Evolutionary conservation across 805 yeast genomes (phyloP), one percentile per base, ranked within the genome.

Genomic region (Metschnikowia rubicola): DNA sequence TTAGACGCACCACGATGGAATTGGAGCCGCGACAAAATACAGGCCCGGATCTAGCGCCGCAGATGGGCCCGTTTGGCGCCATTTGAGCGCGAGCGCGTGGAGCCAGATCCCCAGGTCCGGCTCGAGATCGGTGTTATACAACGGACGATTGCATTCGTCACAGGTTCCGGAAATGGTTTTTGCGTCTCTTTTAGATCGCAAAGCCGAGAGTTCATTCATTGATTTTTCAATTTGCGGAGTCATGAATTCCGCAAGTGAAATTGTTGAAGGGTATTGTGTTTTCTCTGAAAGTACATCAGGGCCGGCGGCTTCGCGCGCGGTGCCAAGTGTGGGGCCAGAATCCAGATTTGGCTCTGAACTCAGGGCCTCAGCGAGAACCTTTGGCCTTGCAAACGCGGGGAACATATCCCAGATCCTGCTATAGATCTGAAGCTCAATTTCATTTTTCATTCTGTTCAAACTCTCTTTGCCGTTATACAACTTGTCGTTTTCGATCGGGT

Each of bases 81-180:
- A 46, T 9, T 34, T 41, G 50, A 79, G 76, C 32, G 62, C 61
- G 35, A 55, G 63, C 2, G 84, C 78, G 63, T 80, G 84, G 44
- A 80, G 62, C 68, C 73, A 79, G 30, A 80, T 65, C 10, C 62
- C 60, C 52, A 61, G 55, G 15, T 63, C 64, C 4, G 63, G 47
- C 19, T 33, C 38, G 12, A 31, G 5, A 29, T 28, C 36, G 8
- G 19, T 41, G 12, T 29, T 33, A 35, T 53, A 47, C 11, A 47
- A 30, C 3, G 57, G 55, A n/a, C 52, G 47, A 43, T 35, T 21
- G 51, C 58, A 55, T 28, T 53, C 53, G n/a, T 29, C 33, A 38
- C 58, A 54, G 15, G 13, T 30, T 10, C 42, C 45, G 3, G 45
- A 32, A 37, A 37, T 34, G 5, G 42, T 39, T 3, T n/a, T 6